Conservation (phyloP, 306 rosid genomes). For the Vigna reflexopilosa region DNA sequence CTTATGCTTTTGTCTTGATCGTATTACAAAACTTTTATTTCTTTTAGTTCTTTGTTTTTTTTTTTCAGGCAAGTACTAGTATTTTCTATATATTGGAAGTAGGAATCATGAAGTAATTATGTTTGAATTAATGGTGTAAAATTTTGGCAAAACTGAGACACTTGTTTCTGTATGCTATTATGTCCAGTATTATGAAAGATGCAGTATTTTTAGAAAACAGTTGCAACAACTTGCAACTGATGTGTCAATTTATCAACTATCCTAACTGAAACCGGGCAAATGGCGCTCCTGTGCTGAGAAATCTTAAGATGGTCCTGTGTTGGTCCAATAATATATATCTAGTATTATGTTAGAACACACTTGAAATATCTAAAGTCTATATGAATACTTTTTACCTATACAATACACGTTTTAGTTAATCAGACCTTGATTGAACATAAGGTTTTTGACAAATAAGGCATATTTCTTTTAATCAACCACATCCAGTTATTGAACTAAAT, state of each 20-base stretch:
- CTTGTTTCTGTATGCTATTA: neutral
- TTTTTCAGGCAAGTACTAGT: neutral
- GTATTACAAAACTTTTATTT: constrained; percentile 14
- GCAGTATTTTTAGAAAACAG: neutral
- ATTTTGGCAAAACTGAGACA: neutral
- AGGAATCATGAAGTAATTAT: neutral
- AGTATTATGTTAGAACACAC: no score
- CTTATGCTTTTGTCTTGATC: constrained; percentile 18
- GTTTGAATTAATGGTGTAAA: neutral
- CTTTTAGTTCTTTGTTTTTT: constrained; percentile 9
- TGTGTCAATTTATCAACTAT: neutral
- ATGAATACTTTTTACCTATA: no score
- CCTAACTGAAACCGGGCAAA: neutral
- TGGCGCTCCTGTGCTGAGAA: neutral
- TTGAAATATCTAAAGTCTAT: no score
- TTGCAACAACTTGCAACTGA: neutral
- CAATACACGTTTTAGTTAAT: no score
- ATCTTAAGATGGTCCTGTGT: neutral
- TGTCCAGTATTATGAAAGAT: neutral
- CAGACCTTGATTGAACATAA: no score
- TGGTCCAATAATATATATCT: no score
- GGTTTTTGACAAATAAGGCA: no score
- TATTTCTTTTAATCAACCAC: no score
- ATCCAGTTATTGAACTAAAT: no score
- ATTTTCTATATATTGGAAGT: neutral